Evolutionary conservation across 179 eudicot species (phyloP), one percentile per base, ranked within the genome.

Genomic region (Amaranthus tricolor): DNA sequence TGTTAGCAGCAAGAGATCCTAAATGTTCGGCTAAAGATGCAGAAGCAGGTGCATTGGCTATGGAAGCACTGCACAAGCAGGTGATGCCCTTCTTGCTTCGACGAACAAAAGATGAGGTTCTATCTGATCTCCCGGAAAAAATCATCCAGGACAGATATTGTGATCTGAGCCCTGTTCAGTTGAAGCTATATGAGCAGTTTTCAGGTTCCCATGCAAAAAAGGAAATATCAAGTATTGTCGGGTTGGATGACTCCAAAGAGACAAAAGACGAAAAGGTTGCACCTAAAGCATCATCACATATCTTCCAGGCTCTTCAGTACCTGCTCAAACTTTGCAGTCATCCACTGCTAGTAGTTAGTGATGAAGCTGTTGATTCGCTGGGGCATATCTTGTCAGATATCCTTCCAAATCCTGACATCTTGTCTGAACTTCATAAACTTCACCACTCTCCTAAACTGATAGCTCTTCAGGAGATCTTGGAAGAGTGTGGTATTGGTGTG

Each of bases 51-150:
- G 90, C 83, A 48, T 85, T 96, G 70, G 99, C 98, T 68, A 96
- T 96, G 99, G 99, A 96, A 85, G 99, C 99, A 73, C 82, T 96
- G 87, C 99, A 96, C 85, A 96, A 96, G 87, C 99, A 96, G 89
- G 99, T 94, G 69, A 96, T 96, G 99, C 99, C 99, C 50, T 96
- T 96, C 81, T 93, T 96, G 70, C 94, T 96, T 53, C 85, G 99
- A 62, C 87, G 99, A 73, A 96, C 99, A 60, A 96, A 96, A 88
- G 96, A 89, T 62, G 96, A 96, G 84, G 99, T 96, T 63, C 81
- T 96, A 79, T 91, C 99, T 80, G 99, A 96, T 90, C 87, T 96
- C 70, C 99, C 99, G 0, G 99, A 96, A 83, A 96, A 96, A 85
- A 96, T 96, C 68, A 94, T 96, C 76, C 99, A 96, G 86, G 99